Evolutionary conservation across 805 yeast genomes (phyloP), one percentile per base, ranked within the genome.

Genomic region (Yarrowia hollandica): DNA sequence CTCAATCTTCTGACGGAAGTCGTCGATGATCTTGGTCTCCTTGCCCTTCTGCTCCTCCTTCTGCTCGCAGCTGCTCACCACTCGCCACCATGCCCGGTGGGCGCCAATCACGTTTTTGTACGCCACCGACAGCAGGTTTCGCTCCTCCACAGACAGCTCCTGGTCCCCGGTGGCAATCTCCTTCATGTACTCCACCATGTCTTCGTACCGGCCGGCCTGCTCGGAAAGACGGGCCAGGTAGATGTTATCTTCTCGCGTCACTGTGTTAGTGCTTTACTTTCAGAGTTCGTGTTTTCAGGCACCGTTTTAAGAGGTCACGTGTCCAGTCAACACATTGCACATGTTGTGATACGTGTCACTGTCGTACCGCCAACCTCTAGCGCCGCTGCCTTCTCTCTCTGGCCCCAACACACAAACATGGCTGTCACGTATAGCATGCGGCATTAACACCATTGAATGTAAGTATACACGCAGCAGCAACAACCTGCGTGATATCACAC

Each of bases 141-240:
- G 92, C 81, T 92, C 99, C 80, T 92, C 99, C 64, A 94, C 97
- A 42, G 96, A 86, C 69, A 92, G 81, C 77, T 94, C 99, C 78
- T 69, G 64, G 61, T 75, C 76, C 65, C 68, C 65, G 63, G 69
- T 90, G 89, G 70, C 96, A 92, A 63, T 97, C 63, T 90, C 88
- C 79, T 92, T 94, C 98, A 92, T 94, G 81, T 89, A 90, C 77
- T 88, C 95, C 71, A 94, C 99, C 99, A 94, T 94, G 79, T 94
- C 99, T 80, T 94, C 99, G 77, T 94, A 94, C 79, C 99, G 96
- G 81, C 94, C 99, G 72, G 99, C 98, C 81, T 94, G 99, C 80
- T 92, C 98, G 73, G 98, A 96, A 75, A 92, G 87, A 75, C 94
- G 90, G 75, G 99, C 99, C 74, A 92, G 85, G 78, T 91, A 92